These are phyloP conservation scores for Pholiota microspora DNA, from an alignment of 768 basidiomycete species.

Conservation along the genomic window DNA sequence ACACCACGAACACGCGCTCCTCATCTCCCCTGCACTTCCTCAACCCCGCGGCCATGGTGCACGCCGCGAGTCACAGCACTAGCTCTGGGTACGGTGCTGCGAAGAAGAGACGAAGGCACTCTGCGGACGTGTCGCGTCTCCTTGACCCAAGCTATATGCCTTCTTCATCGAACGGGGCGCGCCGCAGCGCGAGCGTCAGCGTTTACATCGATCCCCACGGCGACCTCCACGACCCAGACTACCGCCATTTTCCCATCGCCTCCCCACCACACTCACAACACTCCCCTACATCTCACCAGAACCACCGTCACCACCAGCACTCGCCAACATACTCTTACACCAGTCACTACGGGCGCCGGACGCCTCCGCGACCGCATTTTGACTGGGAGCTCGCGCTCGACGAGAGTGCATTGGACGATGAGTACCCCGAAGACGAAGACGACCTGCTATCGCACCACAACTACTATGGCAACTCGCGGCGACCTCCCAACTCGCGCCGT, in stretches of 20 bases:
- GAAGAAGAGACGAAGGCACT: slow-evolving; percentile 6
- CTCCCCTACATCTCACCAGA: too few relatives aligned
- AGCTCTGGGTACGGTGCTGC: too few relatives aligned
- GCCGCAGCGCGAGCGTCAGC: slow-evolving; percentile 34
- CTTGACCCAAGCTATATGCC: slow-evolving; percentile 59
- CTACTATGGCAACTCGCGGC: neutral
- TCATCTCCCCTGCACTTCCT: slow-evolving; percentile 11
- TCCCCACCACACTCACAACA: slow-evolving; percentile 15
- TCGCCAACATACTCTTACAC: neutral
- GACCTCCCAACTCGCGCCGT: slow-evolving; percentile 15
- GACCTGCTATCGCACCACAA: neutral
- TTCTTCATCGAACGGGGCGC: slow-evolving; percentile 39
- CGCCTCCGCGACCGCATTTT: slow-evolving; percentile 18
- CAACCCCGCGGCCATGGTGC: slow-evolving; percentile 6
- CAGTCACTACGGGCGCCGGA: neutral
- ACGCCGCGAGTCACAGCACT: neutral
- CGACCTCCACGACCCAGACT: slow-evolving; percentile 68
- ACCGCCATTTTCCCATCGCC: slow-evolving; percentile 57
- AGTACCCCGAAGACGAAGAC: slow-evolving; percentile 21
- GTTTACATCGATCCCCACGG: slow-evolving; percentile 59
- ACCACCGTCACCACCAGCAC: too few relatives aligned
- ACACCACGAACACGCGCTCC: neutral
- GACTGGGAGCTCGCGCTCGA: slow-evolving; percentile 22
- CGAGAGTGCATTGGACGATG: slow-evolving; percentile 26
- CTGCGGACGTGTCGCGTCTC: slow-evolving; percentile 53